Evolutionary conservation across 352 stramenopile genomes (phyloP).

Genomic region (Pythium utonaiense): DNA sequence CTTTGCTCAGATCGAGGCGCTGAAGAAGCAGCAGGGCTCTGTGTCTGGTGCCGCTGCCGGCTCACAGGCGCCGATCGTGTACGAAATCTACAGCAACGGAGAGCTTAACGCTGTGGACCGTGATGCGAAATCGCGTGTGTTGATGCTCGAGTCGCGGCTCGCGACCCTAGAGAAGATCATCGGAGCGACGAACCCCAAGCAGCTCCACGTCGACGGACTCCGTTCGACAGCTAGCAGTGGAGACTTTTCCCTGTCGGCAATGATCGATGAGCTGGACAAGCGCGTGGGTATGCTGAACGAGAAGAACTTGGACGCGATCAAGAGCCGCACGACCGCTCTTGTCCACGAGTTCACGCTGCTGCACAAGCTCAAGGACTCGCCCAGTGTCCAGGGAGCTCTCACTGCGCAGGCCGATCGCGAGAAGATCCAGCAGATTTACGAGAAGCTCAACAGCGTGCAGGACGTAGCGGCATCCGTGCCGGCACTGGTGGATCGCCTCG

Average conservation of each 20-base stretch:
- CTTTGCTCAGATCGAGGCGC: conserved; percentile 59
- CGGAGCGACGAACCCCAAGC: conserved; percentile 48
- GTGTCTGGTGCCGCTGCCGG: neutral
- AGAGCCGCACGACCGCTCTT: conserved; percentile 67
- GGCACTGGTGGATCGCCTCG: conserved; percentile 64
- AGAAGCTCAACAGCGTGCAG: conserved; percentile 59
- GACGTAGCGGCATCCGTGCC: conserved; percentile 58
- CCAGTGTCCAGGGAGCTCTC: conserved; percentile 51
- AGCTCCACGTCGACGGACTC: conserved; percentile 46
- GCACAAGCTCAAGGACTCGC: conserved; percentile 74
- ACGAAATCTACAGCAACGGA: conserved; percentile 79
- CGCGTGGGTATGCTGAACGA: conserved; percentile 67
- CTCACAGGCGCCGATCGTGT: conserved; percentile 48
- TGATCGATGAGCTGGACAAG: conserved; percentile 58
- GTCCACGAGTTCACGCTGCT: conserved; percentile 77
- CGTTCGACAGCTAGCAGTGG: conserved; percentile 22
- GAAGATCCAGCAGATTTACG: conserved; percentile 70
- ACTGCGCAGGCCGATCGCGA: conserved; percentile 56
- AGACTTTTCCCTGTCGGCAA: conserved; percentile 28
- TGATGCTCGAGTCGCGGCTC: conserved; percentile 55
- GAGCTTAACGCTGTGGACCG: conserved; percentile 65
- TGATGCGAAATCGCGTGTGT: conserved; percentile 58
- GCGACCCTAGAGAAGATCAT: conserved; percentile 57
- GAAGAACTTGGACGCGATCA: conserved; percentile 77
- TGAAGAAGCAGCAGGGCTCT: conserved; percentile 43